Evolutionary conservation across 371 early-diverging fungal genomes (phyloP), one percentile per base, ranked within the genome.

Genomic region (Mortierella sp.): DNA sequence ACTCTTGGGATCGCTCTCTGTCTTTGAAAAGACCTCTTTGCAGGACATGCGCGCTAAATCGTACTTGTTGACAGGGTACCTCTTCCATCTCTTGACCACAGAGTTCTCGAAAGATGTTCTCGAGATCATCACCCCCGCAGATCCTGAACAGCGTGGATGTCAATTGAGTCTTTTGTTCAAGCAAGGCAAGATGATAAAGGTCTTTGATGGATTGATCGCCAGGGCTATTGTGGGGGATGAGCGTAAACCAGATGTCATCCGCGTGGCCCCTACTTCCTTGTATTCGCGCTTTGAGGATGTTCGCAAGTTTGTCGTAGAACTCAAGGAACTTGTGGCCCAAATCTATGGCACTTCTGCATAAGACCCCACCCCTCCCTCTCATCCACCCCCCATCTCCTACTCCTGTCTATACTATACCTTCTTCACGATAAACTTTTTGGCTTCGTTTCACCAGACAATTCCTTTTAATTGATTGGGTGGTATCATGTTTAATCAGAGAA

Each of bases 251-350:
- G 90, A 96, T 73, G 94, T 94, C 39, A 95, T 98, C 64, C 87
- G 98, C 43, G 82, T 98, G 28, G 94, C 96, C 9, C 98, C 98
- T 7, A 85, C 88, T 3, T 95, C 98, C 7, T 82, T 98, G 31
- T 97, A 97, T 79, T 94, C 94, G 78, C 86, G 89, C 4, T 98
- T 93, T 80, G 80, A 69, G 49, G 98, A 98, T 59, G 93, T 95
- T 2, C 73, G 79, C 50, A 28, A 56, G 19, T 84, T 81, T 67
- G 83, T 87, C 14, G 64, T 67, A 3, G 72, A 66, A 31, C 80
- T 89, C 50, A 84, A 84, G 67, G 56, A 80, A 9, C 71, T 82
- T 19, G 78, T 87, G 55, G 74, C 83, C 21, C 39, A 69, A n/a
- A 63, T 85, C 5, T 82, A 82, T 50, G 28, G 53, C 57, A 71